Percentiles rank a stretch among this genome's conserved stretches.
These are phyloP conservation scores for Ashbya aceris DNA, from an alignment of 1,139 yeast genomes.

Conservation along the genomic window DNA sequence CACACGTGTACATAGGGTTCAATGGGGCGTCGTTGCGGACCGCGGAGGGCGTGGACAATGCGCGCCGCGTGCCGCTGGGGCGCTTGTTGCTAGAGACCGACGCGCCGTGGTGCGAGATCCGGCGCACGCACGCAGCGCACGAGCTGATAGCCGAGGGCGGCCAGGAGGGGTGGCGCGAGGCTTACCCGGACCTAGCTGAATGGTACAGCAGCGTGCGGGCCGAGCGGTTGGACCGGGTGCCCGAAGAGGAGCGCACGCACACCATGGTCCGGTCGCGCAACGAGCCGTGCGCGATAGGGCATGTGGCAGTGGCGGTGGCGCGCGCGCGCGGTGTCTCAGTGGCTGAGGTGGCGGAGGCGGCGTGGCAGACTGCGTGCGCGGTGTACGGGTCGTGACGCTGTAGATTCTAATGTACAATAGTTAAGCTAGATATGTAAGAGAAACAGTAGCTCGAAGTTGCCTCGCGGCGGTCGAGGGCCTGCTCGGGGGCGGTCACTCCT, in stretches of 20 bases:
- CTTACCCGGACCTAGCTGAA: constrained; percentile 10
- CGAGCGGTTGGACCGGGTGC: constrained; percentile 19
- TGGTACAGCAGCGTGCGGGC: constrained; percentile 23
- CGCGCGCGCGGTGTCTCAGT: constrained; percentile 44
- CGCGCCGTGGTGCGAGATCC: constrained; percentile 97
- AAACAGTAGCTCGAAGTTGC: not conserved
- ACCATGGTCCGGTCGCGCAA: constrained; percentile 73
- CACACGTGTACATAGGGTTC: constrained; percentile 57
- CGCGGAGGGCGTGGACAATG: constrained; percentile 62
- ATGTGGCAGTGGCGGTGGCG: constrained; percentile 72
- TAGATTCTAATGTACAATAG: constrained; percentile 9
- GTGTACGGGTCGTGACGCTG: constrained; percentile 34
- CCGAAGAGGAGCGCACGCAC: constrained; percentile 13
- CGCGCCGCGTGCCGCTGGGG: constrained; percentile 54
- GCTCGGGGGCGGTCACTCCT: constrained; percentile 9
- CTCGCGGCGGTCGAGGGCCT: not conserved
- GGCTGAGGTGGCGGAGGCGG: constrained; percentile 46
- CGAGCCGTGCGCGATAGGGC: constrained; percentile 81
- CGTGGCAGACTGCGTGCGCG: constrained; percentile 54
- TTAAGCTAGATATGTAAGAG: constrained; percentile 1
- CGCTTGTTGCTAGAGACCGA: constrained; percentile 81
- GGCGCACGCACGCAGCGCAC: constrained; percentile 73
- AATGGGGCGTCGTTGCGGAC: constrained; percentile 90
- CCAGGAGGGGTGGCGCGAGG: constrained; percentile 9
- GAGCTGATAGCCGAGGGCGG: constrained; percentile 35